These are phyloP conservation scores for Crithidia fasciculata DNA, from an alignment of 208 protist genomes.

Conservation along the genomic window DNA sequence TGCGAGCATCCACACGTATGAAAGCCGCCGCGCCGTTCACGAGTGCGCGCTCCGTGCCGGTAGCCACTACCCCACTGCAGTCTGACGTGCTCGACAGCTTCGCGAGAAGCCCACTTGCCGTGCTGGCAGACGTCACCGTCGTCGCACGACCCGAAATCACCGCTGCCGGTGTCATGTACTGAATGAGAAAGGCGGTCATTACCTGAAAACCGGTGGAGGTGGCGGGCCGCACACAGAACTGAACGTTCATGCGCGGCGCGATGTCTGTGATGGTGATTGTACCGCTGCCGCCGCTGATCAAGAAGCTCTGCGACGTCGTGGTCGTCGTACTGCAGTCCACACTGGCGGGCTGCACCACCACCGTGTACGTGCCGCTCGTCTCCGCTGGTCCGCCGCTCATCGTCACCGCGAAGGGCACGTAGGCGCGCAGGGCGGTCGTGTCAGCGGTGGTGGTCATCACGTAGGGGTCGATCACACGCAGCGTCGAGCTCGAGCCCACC, in stretches of 20 bases:
- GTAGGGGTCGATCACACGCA: constrained; percentile 49
- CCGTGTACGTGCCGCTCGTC: neutral
- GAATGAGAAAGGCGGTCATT: constrained; percentile 31
- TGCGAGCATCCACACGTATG: constrained; percentile 40
- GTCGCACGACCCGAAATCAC: constrained; percentile 50
- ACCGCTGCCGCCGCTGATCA: constrained; percentile 9
- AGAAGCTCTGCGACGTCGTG: constrained; percentile 37
- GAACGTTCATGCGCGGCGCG: constrained; percentile 14
- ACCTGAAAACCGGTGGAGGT: constrained; percentile 33
- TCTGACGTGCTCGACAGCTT: no score
- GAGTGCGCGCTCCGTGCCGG: constrained; percentile 24
- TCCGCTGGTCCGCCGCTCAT: constrained; percentile 37
- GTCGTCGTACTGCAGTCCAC: constrained; percentile 37
- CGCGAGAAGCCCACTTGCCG: constrained; percentile 26
- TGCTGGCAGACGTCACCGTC: constrained; percentile 37
- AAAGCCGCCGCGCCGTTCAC: constrained; percentile 34
- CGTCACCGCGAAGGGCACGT: constrained; percentile 36
- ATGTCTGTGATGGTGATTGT: constrained; percentile 35
- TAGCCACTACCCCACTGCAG: constrained; percentile 44
- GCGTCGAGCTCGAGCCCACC: constrained; percentile 37
- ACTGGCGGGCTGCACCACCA: no score
- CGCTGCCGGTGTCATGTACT: constrained; percentile 63
- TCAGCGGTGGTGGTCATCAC: constrained; percentile 32
- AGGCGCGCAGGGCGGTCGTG: constrained; percentile 33
- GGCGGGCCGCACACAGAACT: constrained; percentile 38